Conservation (phyloP, 2,329 filamentous ascomycete species). For the Apiospora kogelbergensis region DNA sequence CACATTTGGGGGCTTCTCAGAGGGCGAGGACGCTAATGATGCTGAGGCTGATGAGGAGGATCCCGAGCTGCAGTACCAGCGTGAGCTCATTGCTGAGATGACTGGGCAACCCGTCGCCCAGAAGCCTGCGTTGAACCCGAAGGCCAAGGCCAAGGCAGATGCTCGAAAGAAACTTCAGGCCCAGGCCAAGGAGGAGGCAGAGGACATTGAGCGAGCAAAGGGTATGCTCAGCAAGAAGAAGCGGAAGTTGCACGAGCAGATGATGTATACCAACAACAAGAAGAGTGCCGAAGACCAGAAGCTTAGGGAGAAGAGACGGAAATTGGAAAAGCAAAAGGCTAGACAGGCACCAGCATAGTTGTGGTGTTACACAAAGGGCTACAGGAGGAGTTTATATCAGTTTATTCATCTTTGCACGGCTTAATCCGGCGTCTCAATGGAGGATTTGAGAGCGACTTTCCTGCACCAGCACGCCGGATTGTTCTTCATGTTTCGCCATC, state of each 20-base stretch:
- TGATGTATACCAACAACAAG: slow-evolving; percentile 93
- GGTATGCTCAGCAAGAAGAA: slow-evolving; percentile 99
- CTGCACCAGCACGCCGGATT: neutral
- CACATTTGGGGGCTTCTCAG: slow-evolving; percentile 52
- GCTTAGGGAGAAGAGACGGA: slow-evolving; percentile 85
- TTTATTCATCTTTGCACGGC: neutral
- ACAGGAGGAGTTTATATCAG: slow-evolving; percentile 2
- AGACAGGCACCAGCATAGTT: slow-evolving; percentile 30
- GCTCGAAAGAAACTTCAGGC: slow-evolving; percentile 68
- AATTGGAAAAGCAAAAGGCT: slow-evolving; percentile 66
- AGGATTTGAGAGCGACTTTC: neutral
- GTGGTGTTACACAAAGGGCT: slow-evolving; percentile 11
- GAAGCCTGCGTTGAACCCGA: slow-evolving; percentile 47
- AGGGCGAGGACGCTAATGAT: slow-evolving; percentile 41
- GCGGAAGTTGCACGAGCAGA: slow-evolving; percentile 95
- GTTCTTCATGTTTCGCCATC: neutral
- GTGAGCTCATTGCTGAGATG: slow-evolving; percentile 90
- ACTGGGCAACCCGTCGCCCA: slow-evolving; percentile 63
- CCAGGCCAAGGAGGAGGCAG: slow-evolving; percentile 73
- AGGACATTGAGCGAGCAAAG: slow-evolving; percentile 89
- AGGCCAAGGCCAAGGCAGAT: slow-evolving; percentile 66
- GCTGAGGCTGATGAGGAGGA: slow-evolving; percentile 61
- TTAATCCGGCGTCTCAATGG: neutral
- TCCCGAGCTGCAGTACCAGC: slow-evolving; percentile 71
- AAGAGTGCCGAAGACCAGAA: slow-evolving; percentile 87